Percentiles rank a stretch among this genome's conserved stretches.
Conservation (phyloP, 2,329 filamentous ascomycete species). For the Xenosphaeropsis pyriputrescens region DNA sequence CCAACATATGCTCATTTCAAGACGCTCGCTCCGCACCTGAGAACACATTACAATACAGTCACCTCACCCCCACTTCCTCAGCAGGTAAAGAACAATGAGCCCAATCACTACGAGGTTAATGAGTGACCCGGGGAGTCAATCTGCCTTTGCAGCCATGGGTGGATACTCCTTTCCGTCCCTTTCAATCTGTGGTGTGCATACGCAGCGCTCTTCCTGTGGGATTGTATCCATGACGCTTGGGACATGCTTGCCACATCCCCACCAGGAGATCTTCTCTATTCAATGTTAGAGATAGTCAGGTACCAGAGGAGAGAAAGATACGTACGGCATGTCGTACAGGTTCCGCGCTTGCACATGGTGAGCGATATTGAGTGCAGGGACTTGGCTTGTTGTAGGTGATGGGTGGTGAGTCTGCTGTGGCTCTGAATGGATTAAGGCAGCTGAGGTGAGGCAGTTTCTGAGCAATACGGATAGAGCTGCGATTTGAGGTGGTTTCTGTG, state of each 20-base stretch:
- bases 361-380: too few species aligned
- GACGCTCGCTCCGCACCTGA: too few species aligned
- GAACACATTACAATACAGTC: too few species aligned
- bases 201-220: conserved; percentile 34
- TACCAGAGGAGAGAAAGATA: neutral
- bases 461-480: too few species aligned
- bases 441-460: too few species aligned
- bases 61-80: too few species aligned
- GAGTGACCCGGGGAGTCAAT: conserved; percentile 6
- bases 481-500: too few species aligned
- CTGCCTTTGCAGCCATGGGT: conserved; percentile 24
- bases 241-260: conserved; percentile 34
- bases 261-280: conserved; percentile 35
- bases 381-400: too few species aligned
- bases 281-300: neutral
- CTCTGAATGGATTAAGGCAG: too few species aligned
- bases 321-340: neutral
- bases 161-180: conserved; percentile 35
- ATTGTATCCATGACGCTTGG: conserved; percentile 35
- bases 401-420: too few species aligned
- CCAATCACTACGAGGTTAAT: neutral
- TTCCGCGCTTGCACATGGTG: conserved; percentile 5
- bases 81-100: too few species aligned
- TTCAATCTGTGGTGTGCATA: conserved; percentile 33
- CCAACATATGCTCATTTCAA: too few species aligned